phyloP scores from a whole-genome alignment of 768 basidiomycete species.

The Baorangia bicolor region DNA sequence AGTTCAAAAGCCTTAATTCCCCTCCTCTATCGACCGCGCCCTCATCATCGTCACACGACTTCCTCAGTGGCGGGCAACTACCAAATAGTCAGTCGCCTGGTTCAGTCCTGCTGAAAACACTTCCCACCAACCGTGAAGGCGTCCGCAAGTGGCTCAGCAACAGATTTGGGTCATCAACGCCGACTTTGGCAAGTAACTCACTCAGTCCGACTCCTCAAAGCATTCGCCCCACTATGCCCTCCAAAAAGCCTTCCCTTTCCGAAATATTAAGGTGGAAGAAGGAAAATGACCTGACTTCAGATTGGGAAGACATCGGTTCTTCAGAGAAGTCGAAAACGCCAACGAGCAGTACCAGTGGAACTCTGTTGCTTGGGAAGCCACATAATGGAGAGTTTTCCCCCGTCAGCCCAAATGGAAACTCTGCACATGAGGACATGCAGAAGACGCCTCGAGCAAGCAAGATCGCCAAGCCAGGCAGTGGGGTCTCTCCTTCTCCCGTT shows the following conservation, averaged over 20 bases:
- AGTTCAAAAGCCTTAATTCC: conserved; percentile 44
- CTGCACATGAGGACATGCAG: conserved; percentile 29
- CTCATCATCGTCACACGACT: conserved; percentile 53
- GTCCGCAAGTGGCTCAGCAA: conserved; percentile 78
- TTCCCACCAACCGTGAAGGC: conserved; percentile 75
- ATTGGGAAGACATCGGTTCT: conserved; percentile 64
- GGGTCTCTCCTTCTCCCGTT: conserved; percentile 17
- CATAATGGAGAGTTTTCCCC: conserved; percentile 31
- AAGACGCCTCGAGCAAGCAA: conserved; percentile 37
- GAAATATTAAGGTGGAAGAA: conserved; percentile 60
- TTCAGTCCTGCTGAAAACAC: conserved; percentile 39
- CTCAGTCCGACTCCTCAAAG: conserved; percentile 34
- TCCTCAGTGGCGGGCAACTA: conserved; percentile 38
- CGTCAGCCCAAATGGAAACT: conserved; percentile 28
- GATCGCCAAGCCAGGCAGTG: conserved; percentile 30
- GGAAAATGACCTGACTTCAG: conserved; percentile 53
- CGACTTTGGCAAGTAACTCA: conserved; percentile 38
- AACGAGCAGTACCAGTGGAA: conserved; percentile 43
- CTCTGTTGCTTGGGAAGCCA: conserved; percentile 26
- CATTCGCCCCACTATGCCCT: conserved; percentile 38
- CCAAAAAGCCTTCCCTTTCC: conserved; percentile 65
- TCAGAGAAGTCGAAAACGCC: conserved; percentile 47
- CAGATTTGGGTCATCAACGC: conserved; percentile 49
- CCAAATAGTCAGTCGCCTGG: conserved; percentile 32
- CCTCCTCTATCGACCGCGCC: conserved; percentile 42